Evolutionary conservation across 495 filamentous ascomycete species (phyloP).

Genomic region (Hypomontagnella monticulosa): DNA sequence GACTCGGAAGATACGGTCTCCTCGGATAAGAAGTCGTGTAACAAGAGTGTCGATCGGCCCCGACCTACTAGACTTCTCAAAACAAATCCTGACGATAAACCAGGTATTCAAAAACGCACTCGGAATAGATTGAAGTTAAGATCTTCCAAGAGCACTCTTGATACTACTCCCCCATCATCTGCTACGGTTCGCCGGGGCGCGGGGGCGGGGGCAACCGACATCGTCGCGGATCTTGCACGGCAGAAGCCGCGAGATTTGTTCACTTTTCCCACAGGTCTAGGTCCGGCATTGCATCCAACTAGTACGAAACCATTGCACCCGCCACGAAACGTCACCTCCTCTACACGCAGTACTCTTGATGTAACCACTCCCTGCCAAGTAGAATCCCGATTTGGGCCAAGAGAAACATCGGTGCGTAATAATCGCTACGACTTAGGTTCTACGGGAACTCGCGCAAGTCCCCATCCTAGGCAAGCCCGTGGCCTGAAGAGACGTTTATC

Average conservation of each 20-base stretch:
- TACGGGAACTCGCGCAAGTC: conserved; percentile 1
- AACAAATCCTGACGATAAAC: conserved; percentile 6
- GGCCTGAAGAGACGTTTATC: conserved; percentile 40
- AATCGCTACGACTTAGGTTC: conserved; percentile 15
- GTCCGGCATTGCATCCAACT: conserved; percentile 5
- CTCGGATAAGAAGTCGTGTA: conserved; percentile 6
- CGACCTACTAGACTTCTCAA: conserved; percentile 1
- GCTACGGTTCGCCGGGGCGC: conserved; percentile 33
- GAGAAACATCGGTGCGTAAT: not conserved
- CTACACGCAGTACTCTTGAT: not conserved
- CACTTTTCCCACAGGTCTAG: conserved; percentile 14
- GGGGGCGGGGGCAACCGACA: not conserved
- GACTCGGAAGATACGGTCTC: conserved; percentile 26
- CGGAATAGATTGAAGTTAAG: conserved; percentile 42
- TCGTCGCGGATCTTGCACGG: conserved; percentile 20
- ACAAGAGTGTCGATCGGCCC: not conserved
- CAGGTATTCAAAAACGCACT: conserved; percentile 11
- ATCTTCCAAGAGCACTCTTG: conserved; percentile 33
- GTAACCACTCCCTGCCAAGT: not conserved
- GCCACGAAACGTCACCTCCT: conserved; percentile 1
- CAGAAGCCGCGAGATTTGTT: conserved; percentile 41
- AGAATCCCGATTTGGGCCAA: conserved; percentile 2
- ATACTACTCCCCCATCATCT: conserved; percentile 19
- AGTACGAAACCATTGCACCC: conserved; percentile 18
- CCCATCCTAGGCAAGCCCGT: conserved; percentile 21